Percentiles rank a stretch among this genome's conserved stretches.
These are phyloP conservation scores for Dalbergia oliveri DNA, from an alignment of 306 rosid genomes.

Conservation along the genomic window DNA sequence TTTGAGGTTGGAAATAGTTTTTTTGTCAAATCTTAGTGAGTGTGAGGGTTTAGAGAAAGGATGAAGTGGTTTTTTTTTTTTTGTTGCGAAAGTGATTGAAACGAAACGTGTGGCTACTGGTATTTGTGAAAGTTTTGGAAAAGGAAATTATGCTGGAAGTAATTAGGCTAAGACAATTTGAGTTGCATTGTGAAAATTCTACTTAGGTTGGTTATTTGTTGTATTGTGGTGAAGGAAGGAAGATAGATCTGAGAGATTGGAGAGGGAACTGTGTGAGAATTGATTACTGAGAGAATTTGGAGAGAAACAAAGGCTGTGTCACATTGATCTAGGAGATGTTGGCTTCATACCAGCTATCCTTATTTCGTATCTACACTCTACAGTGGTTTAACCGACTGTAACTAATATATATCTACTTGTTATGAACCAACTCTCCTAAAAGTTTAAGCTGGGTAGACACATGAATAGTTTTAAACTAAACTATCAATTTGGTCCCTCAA, in stretches of 20 bases:
- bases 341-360: neutral
- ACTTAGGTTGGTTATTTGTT: neutral
- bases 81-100: neutral
- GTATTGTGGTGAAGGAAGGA: neutral
- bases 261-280: neutral
- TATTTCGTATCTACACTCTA: neutral
- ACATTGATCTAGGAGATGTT: neutral
- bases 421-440: neutral
- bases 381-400: neutral
- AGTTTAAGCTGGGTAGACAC: neutral
- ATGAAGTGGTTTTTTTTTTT: neutral
- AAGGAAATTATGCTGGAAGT: constrained; percentile 18
- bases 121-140: neutral
- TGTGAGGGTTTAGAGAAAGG: neutral
- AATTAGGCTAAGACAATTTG: constrained; percentile 19
- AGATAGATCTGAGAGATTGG: neutral
- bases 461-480: neutral
- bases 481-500: too few species aligned
- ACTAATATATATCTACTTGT: neutral
- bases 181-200: constrained; percentile 8
- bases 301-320: neutral
- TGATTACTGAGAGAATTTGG: neutral
- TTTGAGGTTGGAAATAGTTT: neutral
- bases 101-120: neutral
- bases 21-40: neutral